Conservation (phyloP, 345 rosid species). For the Heritiera littoralis region DNA sequence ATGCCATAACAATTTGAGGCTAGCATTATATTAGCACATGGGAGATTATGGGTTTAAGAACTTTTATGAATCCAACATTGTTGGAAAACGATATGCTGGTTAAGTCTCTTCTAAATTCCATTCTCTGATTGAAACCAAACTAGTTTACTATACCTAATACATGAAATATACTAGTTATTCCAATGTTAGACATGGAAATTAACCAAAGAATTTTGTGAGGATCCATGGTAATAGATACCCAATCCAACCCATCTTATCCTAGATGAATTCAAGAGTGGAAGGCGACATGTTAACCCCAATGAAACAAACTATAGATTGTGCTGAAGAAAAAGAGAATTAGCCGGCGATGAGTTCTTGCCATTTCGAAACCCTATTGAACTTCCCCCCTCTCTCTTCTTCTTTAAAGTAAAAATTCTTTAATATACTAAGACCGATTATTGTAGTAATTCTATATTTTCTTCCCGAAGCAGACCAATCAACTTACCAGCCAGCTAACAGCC, state of each 20-base stretch:
- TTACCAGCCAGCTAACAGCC: not conserved
- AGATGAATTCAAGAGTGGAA: not conserved
- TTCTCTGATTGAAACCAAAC: not conserved
- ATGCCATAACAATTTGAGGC: not conserved
- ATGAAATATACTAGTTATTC: not conserved
- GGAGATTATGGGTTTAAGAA: not conserved
- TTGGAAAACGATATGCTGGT: too few species aligned
- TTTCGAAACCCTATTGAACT: slow-evolving; percentile 11
- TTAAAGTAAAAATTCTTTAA: not conserved
- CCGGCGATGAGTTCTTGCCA: not conserved
- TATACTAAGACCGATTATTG: not conserved
- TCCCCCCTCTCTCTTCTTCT: not conserved
- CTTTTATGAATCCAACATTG: not conserved
- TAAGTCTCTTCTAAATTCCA: not conserved
- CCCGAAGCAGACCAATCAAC: not conserved
- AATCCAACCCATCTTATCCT: not conserved
- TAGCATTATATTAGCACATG: not conserved
- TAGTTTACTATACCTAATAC: not conserved
- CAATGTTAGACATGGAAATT: not conserved
- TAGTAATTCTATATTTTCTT: not conserved
- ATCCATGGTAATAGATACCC: not conserved
- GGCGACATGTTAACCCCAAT: not conserved
- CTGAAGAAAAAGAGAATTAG: too few species aligned
- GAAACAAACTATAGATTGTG: not conserved
- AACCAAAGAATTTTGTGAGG: not conserved